Evolutionary conservation across 768 basidiomycete species (phyloP), one percentile per base, ranked within the genome.

Genomic region (Paxillus involutus): DNA sequence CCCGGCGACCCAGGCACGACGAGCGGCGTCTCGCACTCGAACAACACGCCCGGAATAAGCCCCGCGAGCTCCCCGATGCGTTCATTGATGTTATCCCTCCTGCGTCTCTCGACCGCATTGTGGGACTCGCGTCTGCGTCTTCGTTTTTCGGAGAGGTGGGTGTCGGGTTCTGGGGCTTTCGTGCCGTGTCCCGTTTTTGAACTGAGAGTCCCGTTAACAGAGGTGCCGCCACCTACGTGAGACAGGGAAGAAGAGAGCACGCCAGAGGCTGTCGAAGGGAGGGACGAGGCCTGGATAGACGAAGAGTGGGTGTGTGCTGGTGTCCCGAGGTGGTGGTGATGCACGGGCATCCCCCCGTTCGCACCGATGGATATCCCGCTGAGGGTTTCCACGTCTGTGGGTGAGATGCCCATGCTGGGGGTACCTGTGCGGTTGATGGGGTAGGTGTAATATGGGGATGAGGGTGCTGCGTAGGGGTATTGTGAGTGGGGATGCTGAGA

Each of bases 81-180:
- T 73, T 97, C 94, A 71, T 97, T 97, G 69, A 97, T 97, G 68
- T 94, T 95, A 66, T 97, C 94, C 45, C 94, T 70, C 55, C 94
- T 65, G 26, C 94, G 73, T 16, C 94, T 77, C 75, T 97, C 94
- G 59, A 97, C 94, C 2, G 92, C 92, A 61, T 97, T 97, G 67
- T 97, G 94, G 8, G 84, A 87, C 71, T 95, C 94, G 55, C 94
- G 73, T 46, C 94, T 73, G 35, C 91, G 75, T 2, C 91, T 74
- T 3, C 93, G 74, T 68, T 95, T 95, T 73, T 96, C 94, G 58
- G 82, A 79, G 59, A 84, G 80, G 43, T 85, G 84, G 46, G 75
- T 7, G 17, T 65, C 68, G 0, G 59, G 55, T 46, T 64, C 65
- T 29, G 19, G 33, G 0, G 46, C 49, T 39, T 63, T 67, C 24